Percentiles rank a stretch among this genome's conserved stretches.
Evolutionary conservation across 306 rosid species (phyloP).

Genomic region (Potentilla sterilis): DNA sequence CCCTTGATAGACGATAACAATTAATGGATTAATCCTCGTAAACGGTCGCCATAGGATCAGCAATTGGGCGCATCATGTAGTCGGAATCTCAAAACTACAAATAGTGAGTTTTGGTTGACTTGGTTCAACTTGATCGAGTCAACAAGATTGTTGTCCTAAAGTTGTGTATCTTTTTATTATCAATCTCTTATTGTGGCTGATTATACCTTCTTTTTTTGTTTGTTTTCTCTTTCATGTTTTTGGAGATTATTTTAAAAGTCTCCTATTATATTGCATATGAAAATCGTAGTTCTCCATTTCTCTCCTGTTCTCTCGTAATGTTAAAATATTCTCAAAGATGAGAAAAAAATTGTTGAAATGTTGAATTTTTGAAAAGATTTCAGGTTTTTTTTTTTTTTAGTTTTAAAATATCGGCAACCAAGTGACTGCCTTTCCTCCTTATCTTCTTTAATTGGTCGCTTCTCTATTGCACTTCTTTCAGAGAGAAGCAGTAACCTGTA

Average conservation of each 20-base stretch:
- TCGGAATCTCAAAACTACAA: background rate
- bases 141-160: background rate
- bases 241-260: background rate
- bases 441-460: background rate
- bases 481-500: background rate
- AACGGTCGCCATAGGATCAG: background rate
- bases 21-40: background rate
- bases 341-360: background rate
- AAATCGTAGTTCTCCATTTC: background rate
- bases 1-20: slow-evolving; percentile 1
- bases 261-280: background rate
- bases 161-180: background rate
- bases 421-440: background rate
- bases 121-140: background rate
- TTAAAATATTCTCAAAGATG: background rate
- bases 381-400: background rate
- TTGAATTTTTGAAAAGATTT: background rate
- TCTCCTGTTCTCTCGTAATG: background rate
- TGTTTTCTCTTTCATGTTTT: background rate
- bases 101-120: slow-evolving; percentile 12
- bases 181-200: background rate
- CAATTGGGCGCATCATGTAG: slow-evolving; percentile 1
- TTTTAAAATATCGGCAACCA: background rate
- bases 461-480: background rate
- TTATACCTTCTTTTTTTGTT: background rate